Evolutionary conservation across 805 yeast genomes (phyloP), one percentile per base, ranked within the genome.

Genomic region (Wickerhamomyces hampshirensis): DNA sequence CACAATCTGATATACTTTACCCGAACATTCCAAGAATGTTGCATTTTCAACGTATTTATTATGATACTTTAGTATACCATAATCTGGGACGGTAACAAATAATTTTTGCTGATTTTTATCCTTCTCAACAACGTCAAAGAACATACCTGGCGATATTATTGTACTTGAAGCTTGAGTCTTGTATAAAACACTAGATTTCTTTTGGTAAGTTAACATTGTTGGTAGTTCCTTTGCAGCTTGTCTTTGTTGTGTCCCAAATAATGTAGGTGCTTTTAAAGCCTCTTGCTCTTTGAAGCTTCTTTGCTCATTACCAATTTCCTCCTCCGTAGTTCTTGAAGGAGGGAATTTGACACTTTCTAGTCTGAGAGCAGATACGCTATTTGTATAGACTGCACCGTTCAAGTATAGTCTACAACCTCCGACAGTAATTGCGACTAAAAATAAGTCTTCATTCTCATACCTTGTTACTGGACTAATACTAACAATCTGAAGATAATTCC

Each of bases 141-240:
- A 89, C 4, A 87, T 79, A n/a, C 95, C 95, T 1, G 96, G 96
- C 15, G 94, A 77, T 21, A 86, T 66, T 10, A 89, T 66, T 23
- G 74, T 69, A 18, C 84, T 69, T 9, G 77, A 65, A 28, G 72
- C 65, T 18, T 83, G 69, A 30, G 81, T 73, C 40, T 71, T 73
- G 39, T 80, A 63, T 32, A 87, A 55, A 3, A 69, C 59, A 6
- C 77, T 67, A 1, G 73, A 66, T 46, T 73, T 77, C 45, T 75
- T 77, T 55, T 84, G 67, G 15, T 77, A 71, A 40, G 66, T 72
- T 23, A 74, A 52, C 21, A 55, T 37, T 5, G 58, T 39, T 4
- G 62, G 49, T 11, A 58, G 51, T 35, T 53, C 61, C 50, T 11
- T 60, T 44, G 35, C 39, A 16, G 31, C 23, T 21, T 24, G 26